Evolutionary conservation across 192 early-diverging fungal species (phyloP).

Genomic region (Coemansia sp.): DNA sequence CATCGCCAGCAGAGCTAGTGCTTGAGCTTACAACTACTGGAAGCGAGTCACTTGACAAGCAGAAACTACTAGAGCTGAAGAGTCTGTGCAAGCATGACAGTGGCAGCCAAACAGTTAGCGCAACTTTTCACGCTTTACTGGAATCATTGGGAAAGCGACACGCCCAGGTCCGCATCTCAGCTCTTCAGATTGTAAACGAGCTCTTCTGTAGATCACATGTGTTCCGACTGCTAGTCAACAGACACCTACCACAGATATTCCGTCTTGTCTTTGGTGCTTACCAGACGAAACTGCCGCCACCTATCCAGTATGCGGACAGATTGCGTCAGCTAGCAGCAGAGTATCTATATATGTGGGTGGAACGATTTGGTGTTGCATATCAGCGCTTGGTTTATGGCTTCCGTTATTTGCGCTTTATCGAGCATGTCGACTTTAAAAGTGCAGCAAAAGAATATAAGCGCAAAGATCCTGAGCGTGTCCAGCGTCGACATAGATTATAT

Average conservation of each 20-base stretch:
- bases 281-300: constrained; percentile 55
- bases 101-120: neutral
- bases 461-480: constrained; percentile 19
- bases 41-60: constrained; percentile 15
- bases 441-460: constrained; percentile 15
- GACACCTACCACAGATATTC: constrained; percentile 56
- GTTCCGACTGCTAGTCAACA: constrained; percentile 57
- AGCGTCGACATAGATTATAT: neutral
- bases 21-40: constrained; percentile 24
- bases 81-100: constrained; percentile 15
- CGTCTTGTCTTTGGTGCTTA: constrained; percentile 61
- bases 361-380: constrained; percentile 57
- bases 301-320: constrained; percentile 51
- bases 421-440: constrained; percentile 22
- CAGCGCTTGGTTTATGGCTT: constrained; percentile 59
- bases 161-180: constrained; percentile 61
- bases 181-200: constrained; percentile 58
- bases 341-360: constrained; percentile 58
- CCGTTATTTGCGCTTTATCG: constrained; percentile 56
- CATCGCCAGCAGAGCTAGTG: constrained; percentile 18
- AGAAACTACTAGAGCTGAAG: constrained; percentile 25
- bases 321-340: constrained; percentile 53
- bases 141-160: constrained; percentile 25
- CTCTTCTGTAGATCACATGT: constrained; percentile 66
- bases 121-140: constrained; percentile 9